Evolutionary conservation across 768 basidiomycete species (phyloP), one percentile per base, ranked within the genome.

Genomic region (Tylopilus felleus): DNA sequence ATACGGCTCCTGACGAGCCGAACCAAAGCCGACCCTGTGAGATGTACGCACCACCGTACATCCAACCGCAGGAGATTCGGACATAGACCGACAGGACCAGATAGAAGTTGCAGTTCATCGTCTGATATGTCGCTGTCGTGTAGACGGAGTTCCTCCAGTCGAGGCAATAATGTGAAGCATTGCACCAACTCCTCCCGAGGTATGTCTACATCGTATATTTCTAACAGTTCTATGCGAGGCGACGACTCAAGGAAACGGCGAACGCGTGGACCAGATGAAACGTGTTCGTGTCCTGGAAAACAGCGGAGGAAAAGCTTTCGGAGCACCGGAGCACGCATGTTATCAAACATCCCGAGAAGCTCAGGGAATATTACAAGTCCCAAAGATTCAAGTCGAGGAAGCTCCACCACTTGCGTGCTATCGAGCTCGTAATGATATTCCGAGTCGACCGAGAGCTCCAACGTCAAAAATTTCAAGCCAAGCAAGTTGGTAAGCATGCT

Each of bases 101-200:
- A 60, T 40, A 83, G 61, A 28, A 66, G 58, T 28, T 62, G 55
- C 10, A 84, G 53, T 21, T 76, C 72, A 17, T 67, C 64, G 60
- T 83, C 79, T 28, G 78, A 66, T 53, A 86, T 78, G 42, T 83
- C 82, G 53, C 79, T 80, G 59, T 82, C 80, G 61, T 84, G 83
- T 36, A 85, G 69, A 49, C 76, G 75, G 17, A 85, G 70, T 49
- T 78, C 76, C 57, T 75, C 71, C 40, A 85, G 63, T 17, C 58
- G 54, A 12, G 75, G 73, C 17, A 82, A 66, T 21, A 67, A 53
- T 17, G 53, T 51, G 60, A 77, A 73, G 54, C 69, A 71, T 17
- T 58, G 62, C 35, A 63, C 61, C 56, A 79, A 79, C 14, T 73
- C 67, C 21, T 66, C 64, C 22, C 69, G 66, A 36, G 75, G 56